Evolutionary conservation across 306 rosid genomes (phyloP), one percentile per base, ranked within the genome.

Genomic region (Acacia melanoxylon): DNA sequence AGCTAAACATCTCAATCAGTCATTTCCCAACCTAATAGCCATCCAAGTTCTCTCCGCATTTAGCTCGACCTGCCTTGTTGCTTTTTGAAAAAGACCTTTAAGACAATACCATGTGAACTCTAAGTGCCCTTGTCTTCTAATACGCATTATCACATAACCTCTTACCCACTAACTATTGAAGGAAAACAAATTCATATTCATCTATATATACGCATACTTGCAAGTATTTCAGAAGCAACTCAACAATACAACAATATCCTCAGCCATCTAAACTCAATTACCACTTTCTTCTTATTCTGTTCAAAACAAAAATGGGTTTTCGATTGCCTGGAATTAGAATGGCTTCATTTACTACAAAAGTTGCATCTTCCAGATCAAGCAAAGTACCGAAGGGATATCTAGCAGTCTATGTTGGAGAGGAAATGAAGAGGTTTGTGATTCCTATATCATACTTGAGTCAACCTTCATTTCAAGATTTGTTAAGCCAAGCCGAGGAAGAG

Each of bases 311-410:
- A 69, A 74, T 70, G 71, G 77, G 83, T 41, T 70, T 79, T 16
- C 77, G 0, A 13, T 42, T 71, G 13, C 70, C 77, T 16, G 35
- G 70, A 10, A 44, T 70, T 31, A 37, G 7, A 69, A 12, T 54
- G 1, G 6, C 52, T 20, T 49, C 68, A 35, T 13, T 42, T 37
- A 8, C 67, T 51, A 33, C 54, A 78, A n/a, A 82, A 76, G 41
- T 10, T 3, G 48, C 61, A 16, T 46, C 71, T 2, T 61, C 37
- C 1, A 65, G 48, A 9, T 24, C 70, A 17, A 27, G 19, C 7
- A 78, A 72, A 19, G 73, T 82, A 10, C 81, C 81, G 15, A 82
- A 58, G 27, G 85, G 81, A 6, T 76, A 69, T 67, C 41, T 82
- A 22, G 69, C 67, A 7, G 58, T 82, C 1, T 58, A 76, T 45